A percentile compares a stretch with the other conserved stretches of the same genome.
phyloP scores from a whole-genome alignment of 2,329 filamentous ascomycete species.

The Aspergillus ruber region DNA sequence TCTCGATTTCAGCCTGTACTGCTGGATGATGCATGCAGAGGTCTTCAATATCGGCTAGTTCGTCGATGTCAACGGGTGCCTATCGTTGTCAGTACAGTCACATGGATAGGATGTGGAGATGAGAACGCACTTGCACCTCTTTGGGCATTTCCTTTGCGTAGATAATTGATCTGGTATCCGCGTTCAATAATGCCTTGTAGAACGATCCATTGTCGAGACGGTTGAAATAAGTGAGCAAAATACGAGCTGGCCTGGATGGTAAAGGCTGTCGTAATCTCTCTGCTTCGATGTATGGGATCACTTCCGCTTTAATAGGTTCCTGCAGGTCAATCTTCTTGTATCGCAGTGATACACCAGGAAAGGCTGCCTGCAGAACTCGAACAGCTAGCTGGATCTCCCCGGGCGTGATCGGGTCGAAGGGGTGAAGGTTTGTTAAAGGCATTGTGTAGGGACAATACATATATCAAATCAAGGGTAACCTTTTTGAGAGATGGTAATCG shows the following conservation, averaged over 20 bases:
- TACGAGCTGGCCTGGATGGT: constrained; percentile 45
- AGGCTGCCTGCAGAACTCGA: constrained; percentile 29
- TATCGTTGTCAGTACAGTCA: constrained; percentile 49
- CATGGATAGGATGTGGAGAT: constrained; percentile 33
- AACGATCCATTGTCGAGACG: constrained; percentile 37
- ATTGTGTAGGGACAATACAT: neutral
- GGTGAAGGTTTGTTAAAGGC: constrained; percentile 16
- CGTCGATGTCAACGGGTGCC: constrained; percentile 53
- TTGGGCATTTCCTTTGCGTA: constrained; percentile 40
- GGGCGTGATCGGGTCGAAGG: constrained; percentile 34
- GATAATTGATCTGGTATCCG: constrained; percentile 28
- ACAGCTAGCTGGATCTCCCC: constrained; percentile 32
- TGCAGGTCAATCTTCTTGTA: constrained; percentile 63
- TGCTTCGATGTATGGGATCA: constrained; percentile 55
- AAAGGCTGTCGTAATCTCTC: constrained; percentile 49
- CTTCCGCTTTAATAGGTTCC: constrained; percentile 56
- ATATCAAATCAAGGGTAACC: neutral
- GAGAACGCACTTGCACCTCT: constrained; percentile 36
- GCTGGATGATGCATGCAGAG: constrained; percentile 49
- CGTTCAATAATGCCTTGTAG: constrained; percentile 36
- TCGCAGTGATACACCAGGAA: constrained; percentile 32
- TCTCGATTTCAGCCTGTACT: constrained; percentile 54
- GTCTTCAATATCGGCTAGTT: constrained; percentile 53
- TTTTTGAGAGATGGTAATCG: neutral
- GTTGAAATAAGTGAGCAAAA: constrained; percentile 48